Base-by-base conservation (phyloP, 2,329 filamentous ascomycete genomes). In the Botryosphaeria dothidea region DNA sequence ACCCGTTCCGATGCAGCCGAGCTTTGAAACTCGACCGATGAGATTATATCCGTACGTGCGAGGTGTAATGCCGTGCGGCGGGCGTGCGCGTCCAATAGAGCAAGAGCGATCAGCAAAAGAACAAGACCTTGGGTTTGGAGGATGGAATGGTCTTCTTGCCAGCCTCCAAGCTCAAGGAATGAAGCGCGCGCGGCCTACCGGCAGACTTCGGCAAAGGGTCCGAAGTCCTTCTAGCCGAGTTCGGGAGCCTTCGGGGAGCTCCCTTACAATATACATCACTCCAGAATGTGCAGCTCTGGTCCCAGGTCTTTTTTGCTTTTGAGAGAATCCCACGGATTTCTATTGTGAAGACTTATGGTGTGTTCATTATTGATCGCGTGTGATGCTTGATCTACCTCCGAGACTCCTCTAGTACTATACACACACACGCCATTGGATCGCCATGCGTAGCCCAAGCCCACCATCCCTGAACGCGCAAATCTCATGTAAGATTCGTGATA, bases 41-140 rank as follows among this genome's bases (percentile, higher is more conserved):
- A 51, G 62, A 64, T 64, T 64, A 58, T 51, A 64, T 64, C 56
- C 56, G 56, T 60, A 60, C n/a, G 56, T 60, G 56, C 56, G 56
- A 43, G 36, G 8, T 5, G 21, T 29, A 31, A 31, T 31, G 17
- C 7, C n/a, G 27, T 13, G 29, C 23, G 25, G 15, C 23, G 27
- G 34, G 36, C 13, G 34, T 36, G 29, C 56, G 5, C 27, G 27
- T n/a, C 49, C 29, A 34, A 60, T 34, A 13, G 41, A 9, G 21
- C 8, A 36, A n/a, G 7, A 1, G 36, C 11, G 23, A 43, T 9
- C 15, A 9, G 41, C 25, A 34, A 34, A 52, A 34, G 38, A 23
- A 21, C 23, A 29, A 19, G 15, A 19, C 6, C 3, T n/a, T 27
- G 11, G 11, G 3, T 29, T 23, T 27, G 56, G 56, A 34, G n/a